Evolutionary conservation across 2,329 filamentous ascomycete genomes (phyloP), one percentile per base, ranked within the genome.

Genomic region (Sporothrix phasma): DNA sequence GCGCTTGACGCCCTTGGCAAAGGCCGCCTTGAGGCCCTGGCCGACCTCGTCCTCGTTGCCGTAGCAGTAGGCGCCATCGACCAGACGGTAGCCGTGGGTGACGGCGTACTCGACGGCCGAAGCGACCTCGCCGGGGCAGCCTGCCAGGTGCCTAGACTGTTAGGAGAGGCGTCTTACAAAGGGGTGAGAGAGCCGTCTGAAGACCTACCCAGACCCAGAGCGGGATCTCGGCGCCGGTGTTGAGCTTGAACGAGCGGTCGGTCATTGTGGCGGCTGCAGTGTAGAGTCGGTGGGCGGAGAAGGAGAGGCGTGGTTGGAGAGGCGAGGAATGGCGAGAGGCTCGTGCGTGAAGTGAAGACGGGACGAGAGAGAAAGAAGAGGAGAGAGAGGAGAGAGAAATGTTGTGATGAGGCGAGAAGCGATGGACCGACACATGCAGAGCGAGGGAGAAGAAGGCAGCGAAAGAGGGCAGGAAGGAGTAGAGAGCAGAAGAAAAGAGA

Each of bases 41-140:
- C 91, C 91, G 17, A 95, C 90, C 74, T 93, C 89, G 56, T 88
- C 82, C 76, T 96, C 91, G 74, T 95, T 92, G 69, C 81, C 86
- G 75, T 91, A 91, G 76, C 86, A 88, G 78, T 88, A 90, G 5
- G 88, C 87, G 69, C 85, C 83, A 76, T 92, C 88, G 69, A 92
- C 81, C 68, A 84, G 80, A 70, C 76, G 77, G 77, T 85, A 85
- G 19, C 82, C 82, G 64, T 74, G 71, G 70, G 81, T 78, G 64
- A 88, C 79, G 51, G 86, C 85, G 67, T 80, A 78, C 56, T 78
- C 75, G 43, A 88, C 85, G 34, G 85, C 85, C 0, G 75, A 73
- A 61, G 80, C 76, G 63, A 88, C 84, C 71, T 85, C 77, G 51
- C 83, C 84, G 0, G 82, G 78, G 76, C 77, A 8, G 84, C 80